A percentile compares a stretch with the other conserved stretches of the same genome.
phyloP scores from a whole-genome alignment of 108 stramenopile genomes.

The Nitzschia sp. region DNA sequence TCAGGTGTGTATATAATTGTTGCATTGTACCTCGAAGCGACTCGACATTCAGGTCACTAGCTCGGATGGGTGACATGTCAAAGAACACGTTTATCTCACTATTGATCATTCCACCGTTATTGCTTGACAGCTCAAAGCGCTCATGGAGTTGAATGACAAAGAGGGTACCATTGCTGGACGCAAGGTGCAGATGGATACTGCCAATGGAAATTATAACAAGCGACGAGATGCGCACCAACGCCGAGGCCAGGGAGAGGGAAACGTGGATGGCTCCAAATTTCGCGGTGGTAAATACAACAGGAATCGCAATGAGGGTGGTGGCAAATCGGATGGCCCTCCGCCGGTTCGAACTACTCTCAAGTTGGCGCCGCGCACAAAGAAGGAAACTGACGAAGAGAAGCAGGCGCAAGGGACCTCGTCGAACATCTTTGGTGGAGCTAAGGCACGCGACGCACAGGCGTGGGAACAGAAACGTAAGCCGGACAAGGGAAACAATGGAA shows the following conservation, averaged over 20 bases:
- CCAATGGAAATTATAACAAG: slow-evolving; percentile 30
- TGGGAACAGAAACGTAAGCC: slow-evolving; percentile 34
- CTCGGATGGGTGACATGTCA: too few relatives aligned
- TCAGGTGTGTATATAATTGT: slow-evolving; percentile 34
- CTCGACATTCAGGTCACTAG: too few relatives aligned
- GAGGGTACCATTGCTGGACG: slow-evolving; percentile 49
- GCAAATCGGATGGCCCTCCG: slow-evolving; percentile 24
- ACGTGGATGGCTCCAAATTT: slow-evolving; percentile 53
- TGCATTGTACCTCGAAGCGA: too few relatives aligned
- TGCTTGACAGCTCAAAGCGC: slow-evolving; percentile 42
- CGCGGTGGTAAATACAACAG: slow-evolving; percentile 46
- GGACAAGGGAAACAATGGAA: slow-evolving; percentile 13
- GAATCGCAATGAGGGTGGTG: background rate
- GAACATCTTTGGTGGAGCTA: slow-evolving; percentile 79
- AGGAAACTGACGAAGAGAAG: slow-evolving; percentile 26
- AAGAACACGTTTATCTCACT: too few relatives aligned
- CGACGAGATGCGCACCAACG: slow-evolving; percentile 14
- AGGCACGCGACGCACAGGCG: slow-evolving; percentile 59
- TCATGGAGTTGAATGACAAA: slow-evolving; percentile 44
- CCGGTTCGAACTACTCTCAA: slow-evolving; percentile 60
- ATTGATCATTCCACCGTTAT: too few relatives aligned
- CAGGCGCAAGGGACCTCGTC: slow-evolving; percentile 13
- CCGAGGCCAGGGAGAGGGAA: background rate
- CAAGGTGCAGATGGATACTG: slow-evolving; percentile 70
- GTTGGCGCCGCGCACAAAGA: slow-evolving; percentile 66